Percentiles rank a stretch among this genome's conserved stretches.
Evolutionary conservation across 305 asterid species (phyloP).

Genomic region (Coffea humblotiana): DNA sequence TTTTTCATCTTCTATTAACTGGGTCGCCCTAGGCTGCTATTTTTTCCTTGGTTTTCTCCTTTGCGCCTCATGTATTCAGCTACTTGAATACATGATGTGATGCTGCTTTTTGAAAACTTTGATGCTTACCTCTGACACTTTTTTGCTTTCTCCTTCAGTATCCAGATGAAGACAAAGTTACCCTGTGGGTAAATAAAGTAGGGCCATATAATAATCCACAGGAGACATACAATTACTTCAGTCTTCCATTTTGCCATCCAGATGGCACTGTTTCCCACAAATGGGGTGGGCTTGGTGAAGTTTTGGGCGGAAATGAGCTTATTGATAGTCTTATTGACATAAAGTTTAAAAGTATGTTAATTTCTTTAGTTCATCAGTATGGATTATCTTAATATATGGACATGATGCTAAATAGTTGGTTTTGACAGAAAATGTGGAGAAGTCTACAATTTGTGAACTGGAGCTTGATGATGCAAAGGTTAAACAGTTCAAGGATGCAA

Average conservation of each 20-base stretch:
- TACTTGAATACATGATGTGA: not conserved
- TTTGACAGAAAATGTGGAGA: conserved; percentile 53
- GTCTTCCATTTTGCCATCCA: conserved; percentile 67
- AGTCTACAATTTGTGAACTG: conserved; percentile 46
- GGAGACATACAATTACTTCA: conserved; percentile 66
- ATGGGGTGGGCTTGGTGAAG: conserved; percentile 80
- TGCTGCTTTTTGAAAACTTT: conserved; percentile 1
- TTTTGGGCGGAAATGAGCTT: conserved; percentile 74
- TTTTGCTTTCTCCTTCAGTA: conserved; percentile 41
- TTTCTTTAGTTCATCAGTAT: not conserved
- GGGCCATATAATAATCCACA: conserved; percentile 71
- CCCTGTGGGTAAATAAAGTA: conserved; percentile 69
- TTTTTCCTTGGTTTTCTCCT: too few relatives aligned
- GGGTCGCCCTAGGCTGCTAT: not conserved
- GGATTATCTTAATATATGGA: not conserved
- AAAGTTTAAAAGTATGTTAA: conserved; percentile 50
- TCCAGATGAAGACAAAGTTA: conserved; percentile 50
- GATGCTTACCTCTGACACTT: conserved; percentile 18
- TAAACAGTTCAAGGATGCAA: conserved; percentile 60
- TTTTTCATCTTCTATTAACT: not conserved
- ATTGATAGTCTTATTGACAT: conserved; percentile 60
- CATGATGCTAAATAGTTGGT: conserved; percentile 2
- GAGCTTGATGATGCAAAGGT: conserved; percentile 56
- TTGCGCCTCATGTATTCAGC: too few relatives aligned
- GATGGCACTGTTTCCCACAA: conserved; percentile 51